Evolutionary conservation across 2,329 filamentous ascomycete genomes (phyloP).

Genomic region (Fusarium sp.): DNA sequence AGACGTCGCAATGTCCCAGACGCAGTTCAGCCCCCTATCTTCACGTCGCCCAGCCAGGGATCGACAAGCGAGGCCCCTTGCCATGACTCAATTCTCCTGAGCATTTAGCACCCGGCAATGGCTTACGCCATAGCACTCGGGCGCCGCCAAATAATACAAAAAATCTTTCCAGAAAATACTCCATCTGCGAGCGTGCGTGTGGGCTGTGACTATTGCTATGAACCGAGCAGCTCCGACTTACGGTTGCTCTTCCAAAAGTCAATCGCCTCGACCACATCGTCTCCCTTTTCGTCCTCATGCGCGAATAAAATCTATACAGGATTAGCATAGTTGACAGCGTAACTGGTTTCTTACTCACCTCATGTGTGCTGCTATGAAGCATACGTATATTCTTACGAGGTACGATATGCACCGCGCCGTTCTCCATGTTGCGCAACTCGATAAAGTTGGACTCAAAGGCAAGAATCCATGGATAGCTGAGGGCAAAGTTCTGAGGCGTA

Average conservation of each 20-base stretch:
- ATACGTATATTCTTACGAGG: constrained; percentile 97
- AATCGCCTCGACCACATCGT: constrained; percentile 92
- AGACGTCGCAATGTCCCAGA: constrained; percentile 4
- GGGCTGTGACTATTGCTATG: constrained; percentile 27
- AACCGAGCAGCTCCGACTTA: constrained; percentile 55
- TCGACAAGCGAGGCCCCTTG: constrained; percentile 28
- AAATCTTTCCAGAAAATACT: constrained; percentile 42
- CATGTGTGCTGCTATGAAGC: constrained; percentile 95
- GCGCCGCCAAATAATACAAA: constrained; percentile 43
- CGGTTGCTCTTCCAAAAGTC: constrained; percentile 90
- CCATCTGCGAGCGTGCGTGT: constrained; percentile 19
- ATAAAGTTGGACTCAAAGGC: constrained; percentile 98
- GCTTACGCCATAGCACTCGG: constrained; percentile 24
- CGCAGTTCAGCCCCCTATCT: constrained; percentile 3
- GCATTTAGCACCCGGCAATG: constrained; percentile 25
- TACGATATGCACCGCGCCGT: constrained; percentile 92
- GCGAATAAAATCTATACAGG: constrained; percentile 88
- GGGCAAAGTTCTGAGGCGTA: constrained; percentile 88
- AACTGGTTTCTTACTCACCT: constrained; percentile 67
- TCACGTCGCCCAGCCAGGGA: not conserved
- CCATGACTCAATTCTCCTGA: constrained; percentile 31
- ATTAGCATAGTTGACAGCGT: constrained; percentile 16
- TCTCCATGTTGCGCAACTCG: constrained; percentile 95
- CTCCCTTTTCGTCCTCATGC: constrained; percentile 94
- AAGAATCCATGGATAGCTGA: constrained; percentile 96